A percentile compares a stretch with the other conserved stretches of the same genome.
phyloP scores from a whole-genome alignment of 2,329 filamentous ascomycete species.

The Blastomyces percursus region DNA sequence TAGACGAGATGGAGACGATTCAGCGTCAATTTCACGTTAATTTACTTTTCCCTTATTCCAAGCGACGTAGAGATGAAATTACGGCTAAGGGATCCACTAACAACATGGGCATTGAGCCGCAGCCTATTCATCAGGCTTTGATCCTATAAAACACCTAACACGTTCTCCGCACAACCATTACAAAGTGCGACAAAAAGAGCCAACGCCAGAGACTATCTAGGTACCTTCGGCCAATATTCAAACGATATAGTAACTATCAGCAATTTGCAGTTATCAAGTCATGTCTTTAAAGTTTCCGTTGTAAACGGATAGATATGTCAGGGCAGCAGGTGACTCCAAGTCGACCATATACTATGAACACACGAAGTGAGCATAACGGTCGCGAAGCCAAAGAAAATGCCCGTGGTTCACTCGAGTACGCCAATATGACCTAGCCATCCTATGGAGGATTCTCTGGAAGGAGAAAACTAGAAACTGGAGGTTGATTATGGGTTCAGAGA shows the following conservation, averaged over 20 bases:
- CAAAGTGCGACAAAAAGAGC: too few relatives aligned
- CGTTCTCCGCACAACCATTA: neutral
- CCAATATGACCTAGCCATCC: constrained; percentile 40
- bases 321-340: constrained; percentile 29
- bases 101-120: neutral
- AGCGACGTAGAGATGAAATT: neutral
- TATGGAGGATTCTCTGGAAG: constrained; percentile 19
- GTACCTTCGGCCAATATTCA: neutral
- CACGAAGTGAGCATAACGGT: constrained; percentile 23
- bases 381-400: constrained; percentile 11
- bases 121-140: neutral
- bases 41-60: neutral
- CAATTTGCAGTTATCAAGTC: neutral
- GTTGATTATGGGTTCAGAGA: constrained; percentile 41
- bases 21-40: neutral
- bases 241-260: neutral
- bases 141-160: neutral
- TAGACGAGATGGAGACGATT: neutral
- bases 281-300: neutral
- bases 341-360: constrained; percentile 23
- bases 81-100: neutral
- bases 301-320: constrained; percentile 20
- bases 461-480: constrained; percentile 27
- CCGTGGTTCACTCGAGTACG: constrained; percentile 32
- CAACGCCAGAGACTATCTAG: neutral